Base-by-base conservation (phyloP, 768 basidiomycete genomes). In the Phylloporus sp. region DNA sequence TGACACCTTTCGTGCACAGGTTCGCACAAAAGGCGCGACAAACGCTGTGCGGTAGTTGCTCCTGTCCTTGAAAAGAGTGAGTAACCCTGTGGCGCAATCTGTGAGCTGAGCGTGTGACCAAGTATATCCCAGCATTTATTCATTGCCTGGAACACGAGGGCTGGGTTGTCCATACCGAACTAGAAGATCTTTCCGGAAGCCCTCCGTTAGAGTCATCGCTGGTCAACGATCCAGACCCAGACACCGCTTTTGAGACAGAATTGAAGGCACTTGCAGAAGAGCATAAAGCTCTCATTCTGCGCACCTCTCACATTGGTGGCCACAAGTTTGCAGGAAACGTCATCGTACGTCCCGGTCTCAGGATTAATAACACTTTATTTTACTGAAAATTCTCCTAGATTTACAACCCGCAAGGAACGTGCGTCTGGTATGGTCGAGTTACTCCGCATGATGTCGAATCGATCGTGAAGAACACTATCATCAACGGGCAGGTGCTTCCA, bases 361-460 rank as follows among this genome's bases (percentile, higher is more conserved):
- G 22, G 21, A 26, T 13, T 49, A 5, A 38, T 38, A n/a, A n/a
- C n/a, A n/a, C n/a, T n/a, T n/a, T n/a, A 33, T 27, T 50, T 9
- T 34, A 8, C 6, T 28, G 15, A 44, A 38, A 28, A 36, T 40
- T 10, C 26, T 29, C 11, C 17, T 57, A 93, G 87, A 89, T 97
- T 60, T 84, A 90, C 66, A 89, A 82, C 37, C 92, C 93, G 0
- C 77, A 81, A 46, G 93, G 93, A 18, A 78, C 87, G 20, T 81
- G 83, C 31, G 77, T 97, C 23, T 97, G 92, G 84, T 97, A 97
- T 58, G 95, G 95, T 18, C 83, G 95, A 21, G 92, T 96, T 6
- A 86, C 86, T 21, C 84, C 94, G 8, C 86, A 91, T 61, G 88
- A 95, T 59, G 86, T 93, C 39, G 82, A 86, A 49, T 79, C 84